Percentiles rank a stretch among this genome's conserved stretches.
Evolutionary conservation across 257 asterid species (phyloP).

Genomic region (Salvia miltiorrhiza): DNA sequence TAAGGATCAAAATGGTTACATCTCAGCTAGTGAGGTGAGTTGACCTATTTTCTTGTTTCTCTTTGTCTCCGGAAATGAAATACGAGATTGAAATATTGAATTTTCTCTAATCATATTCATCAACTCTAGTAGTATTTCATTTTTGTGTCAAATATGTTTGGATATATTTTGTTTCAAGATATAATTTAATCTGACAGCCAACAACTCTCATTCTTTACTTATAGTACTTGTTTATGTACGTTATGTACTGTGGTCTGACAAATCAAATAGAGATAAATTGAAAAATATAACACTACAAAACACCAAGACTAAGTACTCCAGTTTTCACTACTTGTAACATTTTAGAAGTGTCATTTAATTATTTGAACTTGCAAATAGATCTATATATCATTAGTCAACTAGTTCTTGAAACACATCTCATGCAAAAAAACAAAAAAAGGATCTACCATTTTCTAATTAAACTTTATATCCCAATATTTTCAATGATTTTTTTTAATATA

Average conservation of each 20-base stretch:
- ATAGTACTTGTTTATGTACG: constrained; percentile 9
- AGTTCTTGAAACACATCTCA: background rate
- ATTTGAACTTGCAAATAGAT: constrained; percentile 13
- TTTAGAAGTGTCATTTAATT: too few species aligned
- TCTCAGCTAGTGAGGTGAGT: constrained; percentile 43
- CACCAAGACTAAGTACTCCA: background rate
- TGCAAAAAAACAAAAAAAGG: constrained; percentile 26
- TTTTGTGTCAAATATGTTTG: too few species aligned
- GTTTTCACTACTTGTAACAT: too few species aligned
- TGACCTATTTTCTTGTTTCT: background rate
- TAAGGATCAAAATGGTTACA: constrained; percentile 46
- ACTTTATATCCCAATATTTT: background rate
- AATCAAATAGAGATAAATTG: background rate
- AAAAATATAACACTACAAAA: background rate
- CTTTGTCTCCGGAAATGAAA: background rate
- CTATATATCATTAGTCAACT: constrained; percentile 16
- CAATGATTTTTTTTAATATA: background rate
- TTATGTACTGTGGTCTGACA: constrained; percentile 21
- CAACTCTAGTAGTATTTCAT: too few species aligned
- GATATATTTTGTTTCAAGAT: background rate
- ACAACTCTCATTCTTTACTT: background rate
- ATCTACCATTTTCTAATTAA: background rate
- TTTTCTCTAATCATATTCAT: too few species aligned
- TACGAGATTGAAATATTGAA: background rate
- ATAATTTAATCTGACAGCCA: background rate